Evolutionary conservation across 1,139 yeast species (phyloP), one percentile per base, ranked within the genome.

Genomic region (Blastobotrys malaysiensis): DNA sequence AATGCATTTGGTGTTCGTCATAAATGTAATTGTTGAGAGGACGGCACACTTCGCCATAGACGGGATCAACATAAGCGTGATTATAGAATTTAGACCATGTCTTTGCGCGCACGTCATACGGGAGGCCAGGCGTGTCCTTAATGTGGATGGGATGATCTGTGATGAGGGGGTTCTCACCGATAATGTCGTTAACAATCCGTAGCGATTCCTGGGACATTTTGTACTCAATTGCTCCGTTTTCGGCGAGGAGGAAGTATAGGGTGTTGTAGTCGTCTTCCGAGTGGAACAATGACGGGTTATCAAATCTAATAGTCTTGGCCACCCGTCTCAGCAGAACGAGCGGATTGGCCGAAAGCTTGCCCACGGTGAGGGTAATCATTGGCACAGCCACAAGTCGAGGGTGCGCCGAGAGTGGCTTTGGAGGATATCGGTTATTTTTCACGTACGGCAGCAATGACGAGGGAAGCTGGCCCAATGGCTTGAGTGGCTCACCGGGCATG

Each of bases 231-330:
- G 80, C 82, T 54, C 73, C 76, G 0, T 86, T 77, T 46, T 84
- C 87, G 57, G 80, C 80, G 67, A 89, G 88, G 36, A 88, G 73
- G 55, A 86, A 82, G 65, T 85, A 88, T 57, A 89, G 72, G 24
- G 90, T 77, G 9, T 90, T 81, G 66, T 80, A 89, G 66, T 88
- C 95, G 64, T 89, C 96, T 53, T 86, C 80, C 1, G 90, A 85
- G 51, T 83, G 79, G 63, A 85, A 88, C 4, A 82, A 69, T 54
- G 84, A 83, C 45, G 87, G 84, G 59, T 85, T 82, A 49, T 86
- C 88, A 67, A 88, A 87, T 27, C 80, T 78, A 47, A 89, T 73
- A 0, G 85, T 80, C 61, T 82, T 84, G 43, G 88, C 78, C 1
- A 85, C 81, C 61, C 86, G 82, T 55, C 83, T 73, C 50, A 83